Conservation (phyloP, 305 asterid species). For the Andrographis paniculata region DNA sequence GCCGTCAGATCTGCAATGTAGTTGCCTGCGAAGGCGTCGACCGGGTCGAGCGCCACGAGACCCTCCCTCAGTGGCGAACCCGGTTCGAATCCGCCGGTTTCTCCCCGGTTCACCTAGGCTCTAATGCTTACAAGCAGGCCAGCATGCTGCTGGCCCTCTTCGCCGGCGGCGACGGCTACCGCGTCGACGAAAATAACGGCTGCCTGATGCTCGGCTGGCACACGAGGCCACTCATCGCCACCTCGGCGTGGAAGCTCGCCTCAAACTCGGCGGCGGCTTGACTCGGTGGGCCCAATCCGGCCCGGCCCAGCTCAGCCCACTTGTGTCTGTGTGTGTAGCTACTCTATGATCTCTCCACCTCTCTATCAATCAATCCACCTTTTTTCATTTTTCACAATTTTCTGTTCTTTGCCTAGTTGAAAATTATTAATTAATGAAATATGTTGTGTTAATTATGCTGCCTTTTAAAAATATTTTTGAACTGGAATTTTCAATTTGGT, state of each 20-base stretch:
- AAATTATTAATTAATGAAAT: too few species aligned
- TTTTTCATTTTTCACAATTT: too few species aligned
- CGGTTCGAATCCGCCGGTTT: slow-evolving; percentile 54
- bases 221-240: slow-evolving; percentile 75
- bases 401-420: too few species aligned
- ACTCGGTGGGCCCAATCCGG: slow-evolving; percentile 15
- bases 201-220: slow-evolving; percentile 97
- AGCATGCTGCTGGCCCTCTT: slow-evolving; percentile 71
- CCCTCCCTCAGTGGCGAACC: slow-evolving; percentile 59
- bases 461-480: too few species aligned
- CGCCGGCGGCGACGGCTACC: slow-evolving; percentile 84
- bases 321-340: too few species aligned
- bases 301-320: not conserved
- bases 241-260: slow-evolving; percentile 81
- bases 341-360: too few species aligned
- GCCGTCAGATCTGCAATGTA: slow-evolving; percentile 81
- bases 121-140: slow-evolving; percentile 82
- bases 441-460: too few species aligned
- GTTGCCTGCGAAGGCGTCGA: slow-evolving; percentile 85
- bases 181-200: slow-evolving; percentile 80
- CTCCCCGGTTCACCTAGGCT: slow-evolving; percentile 63
- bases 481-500: too few species aligned
- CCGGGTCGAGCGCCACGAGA: slow-evolving; percentile 94
- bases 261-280: slow-evolving; percentile 21
- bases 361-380: too few species aligned